phyloP scores from a whole-genome alignment of 331 rosid species.

The Cucumis variabilis region DNA sequence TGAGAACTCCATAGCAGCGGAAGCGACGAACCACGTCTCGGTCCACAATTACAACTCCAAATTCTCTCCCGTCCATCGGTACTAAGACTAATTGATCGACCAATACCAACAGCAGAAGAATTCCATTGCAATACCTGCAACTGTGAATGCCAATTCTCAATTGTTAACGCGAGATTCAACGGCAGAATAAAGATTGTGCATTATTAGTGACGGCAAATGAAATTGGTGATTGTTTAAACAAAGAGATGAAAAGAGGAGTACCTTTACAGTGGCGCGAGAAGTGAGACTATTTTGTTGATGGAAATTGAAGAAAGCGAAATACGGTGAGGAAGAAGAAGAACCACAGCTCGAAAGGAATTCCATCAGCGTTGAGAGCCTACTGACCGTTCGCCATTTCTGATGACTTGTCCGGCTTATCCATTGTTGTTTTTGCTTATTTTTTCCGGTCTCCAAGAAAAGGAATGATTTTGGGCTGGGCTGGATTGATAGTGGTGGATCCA shows the following conservation, averaged over 20 bases:
- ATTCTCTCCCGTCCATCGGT: neutral
- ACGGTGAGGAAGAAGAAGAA: neutral
- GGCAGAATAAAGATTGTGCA: neutral
- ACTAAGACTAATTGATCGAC: conserved; percentile 37
- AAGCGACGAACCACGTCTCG: conserved; percentile 42
- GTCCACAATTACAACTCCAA: conserved; percentile 33
- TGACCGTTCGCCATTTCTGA: conserved; percentile 13
- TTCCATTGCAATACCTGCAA: conserved; percentile 61
- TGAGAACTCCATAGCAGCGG: conserved; percentile 37
- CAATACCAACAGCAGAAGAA: conserved; percentile 34
- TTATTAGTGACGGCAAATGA: neutral
- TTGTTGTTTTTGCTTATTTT: neutral
- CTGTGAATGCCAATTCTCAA: neutral
- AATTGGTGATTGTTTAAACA: neutral
- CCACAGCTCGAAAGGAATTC: neutral
- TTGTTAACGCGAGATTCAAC: neutral
- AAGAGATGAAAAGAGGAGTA: neutral
- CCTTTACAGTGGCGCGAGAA: conserved; percentile 23
- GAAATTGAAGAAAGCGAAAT: neutral
- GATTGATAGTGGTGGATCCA: neutral
- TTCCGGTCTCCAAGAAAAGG: neutral
- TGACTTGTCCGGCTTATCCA: conserved; percentile 12
- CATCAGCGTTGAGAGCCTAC: neutral
- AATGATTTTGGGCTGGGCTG: neutral
- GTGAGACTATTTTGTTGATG: neutral